These are phyloP conservation scores for Carex littledalei DNA, from an alignment of 176 grass and related monocot species.

Conservation along the genomic window DNA sequence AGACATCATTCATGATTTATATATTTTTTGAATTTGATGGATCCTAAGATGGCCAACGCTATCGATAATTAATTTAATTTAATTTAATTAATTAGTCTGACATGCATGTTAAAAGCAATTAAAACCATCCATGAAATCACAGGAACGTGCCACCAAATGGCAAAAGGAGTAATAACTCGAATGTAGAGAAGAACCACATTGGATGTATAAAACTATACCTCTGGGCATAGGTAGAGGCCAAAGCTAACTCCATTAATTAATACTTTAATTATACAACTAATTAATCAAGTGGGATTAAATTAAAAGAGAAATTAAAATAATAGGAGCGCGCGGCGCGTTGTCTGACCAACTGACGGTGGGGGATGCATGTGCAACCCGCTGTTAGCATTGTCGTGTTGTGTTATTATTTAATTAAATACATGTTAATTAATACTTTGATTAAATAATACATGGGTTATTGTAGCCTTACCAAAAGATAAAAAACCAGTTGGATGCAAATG, in stretches of 20 bases:
- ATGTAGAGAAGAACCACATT: not conserved
- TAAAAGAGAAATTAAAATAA: too few species aligned
- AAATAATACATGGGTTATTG: too few species aligned
- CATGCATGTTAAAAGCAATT: not conserved
- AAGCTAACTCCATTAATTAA: constrained; percentile 6
- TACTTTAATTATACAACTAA: too few species aligned
- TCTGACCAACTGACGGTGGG: constrained; percentile 6
- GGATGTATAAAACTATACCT: not conserved
- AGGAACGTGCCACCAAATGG: constrained; percentile 14
- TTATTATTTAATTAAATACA: not conserved
- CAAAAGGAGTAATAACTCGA: not conserved
- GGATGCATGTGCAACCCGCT: not conserved
- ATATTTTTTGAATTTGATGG: not conserved
- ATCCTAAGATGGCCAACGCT: not conserved
- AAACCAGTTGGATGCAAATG: too few species aligned
- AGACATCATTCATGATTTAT: not conserved
- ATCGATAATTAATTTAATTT: constrained; percentile 8
- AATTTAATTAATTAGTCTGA: constrained; percentile 17
- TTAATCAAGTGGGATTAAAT: not conserved
- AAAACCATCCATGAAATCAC: not conserved
- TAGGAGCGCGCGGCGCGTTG: not conserved
- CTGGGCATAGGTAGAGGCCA: not conserved
- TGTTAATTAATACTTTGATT: not conserved
- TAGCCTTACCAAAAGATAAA: too few species aligned
- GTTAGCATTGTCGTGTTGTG: constrained; percentile 15